Evolutionary conservation across 768 basidiomycete genomes (phyloP).

Genomic region (Cystofilobasidium capitatum): DNA sequence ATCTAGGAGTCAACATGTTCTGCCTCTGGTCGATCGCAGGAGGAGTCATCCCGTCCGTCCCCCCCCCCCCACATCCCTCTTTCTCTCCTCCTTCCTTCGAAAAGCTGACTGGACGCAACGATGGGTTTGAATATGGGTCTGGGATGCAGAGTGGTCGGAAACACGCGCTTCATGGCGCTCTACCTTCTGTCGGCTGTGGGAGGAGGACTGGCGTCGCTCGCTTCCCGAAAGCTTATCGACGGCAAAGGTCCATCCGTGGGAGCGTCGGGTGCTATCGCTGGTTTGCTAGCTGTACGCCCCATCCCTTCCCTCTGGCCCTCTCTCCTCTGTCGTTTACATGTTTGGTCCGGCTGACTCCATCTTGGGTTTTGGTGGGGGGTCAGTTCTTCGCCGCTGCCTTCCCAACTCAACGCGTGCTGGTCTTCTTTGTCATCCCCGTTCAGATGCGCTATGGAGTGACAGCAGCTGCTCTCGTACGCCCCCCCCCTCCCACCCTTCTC

Average conservation of each 20-base stretch:
- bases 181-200: neutral
- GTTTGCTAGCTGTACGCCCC: neutral
- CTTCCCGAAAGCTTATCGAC: neutral
- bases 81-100: neutral
- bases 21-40: neutral
- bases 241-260: neutral
- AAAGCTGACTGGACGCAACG: neutral
- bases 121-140: neutral
- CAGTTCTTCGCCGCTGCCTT: neutral
- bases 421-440: neutral
- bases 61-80: too few species aligned
- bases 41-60: neutral
- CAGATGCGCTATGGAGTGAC: neutral
- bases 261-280: neutral
- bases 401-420: neutral
- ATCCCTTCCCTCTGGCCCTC: neutral
- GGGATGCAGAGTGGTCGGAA: neutral
- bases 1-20: conserved; percentile 1
- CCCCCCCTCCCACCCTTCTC: neutral
- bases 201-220: neutral
- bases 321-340: neutral
- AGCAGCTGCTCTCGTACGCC: neutral
- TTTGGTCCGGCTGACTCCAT: neutral
- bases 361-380: too few species aligned
- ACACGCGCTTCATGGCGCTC: neutral